Evolutionary conservation across 176 grass and related monocot species (phyloP).

Genomic region (Cenchrus purpureus): DNA sequence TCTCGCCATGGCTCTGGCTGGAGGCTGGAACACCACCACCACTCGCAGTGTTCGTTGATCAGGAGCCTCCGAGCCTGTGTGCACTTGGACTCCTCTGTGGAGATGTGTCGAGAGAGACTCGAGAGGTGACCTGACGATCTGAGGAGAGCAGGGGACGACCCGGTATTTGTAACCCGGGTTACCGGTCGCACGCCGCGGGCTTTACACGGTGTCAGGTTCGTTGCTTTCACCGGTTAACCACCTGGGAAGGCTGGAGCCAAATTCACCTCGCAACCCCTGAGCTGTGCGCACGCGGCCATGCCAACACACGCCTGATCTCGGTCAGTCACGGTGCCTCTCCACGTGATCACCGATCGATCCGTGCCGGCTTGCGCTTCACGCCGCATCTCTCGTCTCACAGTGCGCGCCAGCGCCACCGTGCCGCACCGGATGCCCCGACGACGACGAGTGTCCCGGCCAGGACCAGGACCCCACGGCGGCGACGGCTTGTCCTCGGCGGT

Average conservation of each 20-base stretch:
- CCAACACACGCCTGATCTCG: not conserved
- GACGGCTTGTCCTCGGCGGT: not conserved
- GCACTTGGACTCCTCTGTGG: not conserved
- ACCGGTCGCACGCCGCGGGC: not conserved
- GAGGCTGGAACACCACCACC: no score
- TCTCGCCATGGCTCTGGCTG: conserved; percentile 39
- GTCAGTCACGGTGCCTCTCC: not conserved
- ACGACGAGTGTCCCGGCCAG: not conserved
- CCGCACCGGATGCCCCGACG: not conserved
- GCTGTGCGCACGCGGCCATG: not conserved
- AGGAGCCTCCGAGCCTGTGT: no score
- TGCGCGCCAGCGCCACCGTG: not conserved
- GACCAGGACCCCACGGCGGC: not conserved
- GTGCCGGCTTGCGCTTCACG: conserved; percentile 9
- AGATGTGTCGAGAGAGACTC: no score
- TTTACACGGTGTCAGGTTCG: conserved; percentile 52
- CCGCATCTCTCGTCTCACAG: not conserved
- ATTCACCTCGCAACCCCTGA: not conserved
- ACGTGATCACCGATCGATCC: not conserved
- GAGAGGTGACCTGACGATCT: not conserved
- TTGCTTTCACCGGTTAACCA: conserved; percentile 2
- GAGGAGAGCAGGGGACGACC: not conserved
- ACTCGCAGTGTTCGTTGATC: not conserved
- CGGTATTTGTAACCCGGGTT: conserved; percentile 34
- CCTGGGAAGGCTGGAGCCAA: not conserved